A percentile compares a stretch with the other conserved stretches of the same genome.
Evolutionary conservation across 2,329 filamentous ascomycete species (phyloP).

Genomic region (Fusarium keratoplasticum): DNA sequence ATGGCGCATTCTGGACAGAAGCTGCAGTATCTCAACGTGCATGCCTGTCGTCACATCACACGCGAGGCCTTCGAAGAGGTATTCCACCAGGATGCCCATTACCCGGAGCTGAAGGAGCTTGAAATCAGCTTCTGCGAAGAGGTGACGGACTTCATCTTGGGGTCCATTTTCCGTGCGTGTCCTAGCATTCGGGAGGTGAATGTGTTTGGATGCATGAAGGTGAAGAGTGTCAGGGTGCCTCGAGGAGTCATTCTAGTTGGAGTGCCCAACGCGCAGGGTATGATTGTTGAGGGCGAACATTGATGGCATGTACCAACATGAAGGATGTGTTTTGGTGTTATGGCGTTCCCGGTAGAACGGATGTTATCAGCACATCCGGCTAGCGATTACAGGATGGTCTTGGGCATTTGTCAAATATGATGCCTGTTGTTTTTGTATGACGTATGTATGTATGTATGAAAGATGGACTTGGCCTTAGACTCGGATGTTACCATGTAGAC

Average conservation of each 20-base stretch:
- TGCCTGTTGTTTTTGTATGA: constrained; percentile 1
- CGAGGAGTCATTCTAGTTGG: constrained; percentile 67
- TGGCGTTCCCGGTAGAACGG: constrained; percentile 1
- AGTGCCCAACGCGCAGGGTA: constrained; percentile 68
- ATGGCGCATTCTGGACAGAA: constrained; percentile 83
- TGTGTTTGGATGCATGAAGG: constrained; percentile 75
- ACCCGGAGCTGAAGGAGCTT: constrained; percentile 76
- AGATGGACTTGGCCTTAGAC: not conserved
- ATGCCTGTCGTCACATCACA: constrained; percentile 85
- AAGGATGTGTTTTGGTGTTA: constrained; percentile 7
- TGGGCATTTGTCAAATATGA: constrained; percentile 2
- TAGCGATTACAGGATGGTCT: not conserved
- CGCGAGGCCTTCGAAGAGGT: constrained; percentile 77
- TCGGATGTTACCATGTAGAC: not conserved
- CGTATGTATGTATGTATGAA: not conserved
- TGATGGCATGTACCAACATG: constrained; percentile 16
- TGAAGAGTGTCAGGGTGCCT: constrained; percentile 65
- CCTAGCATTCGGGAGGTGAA: constrained; percentile 70
- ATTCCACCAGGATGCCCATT: constrained; percentile 71
- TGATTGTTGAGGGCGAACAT: constrained; percentile 64
- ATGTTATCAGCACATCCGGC: not conserved
- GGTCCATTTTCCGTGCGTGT: constrained; percentile 72
- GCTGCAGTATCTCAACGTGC: constrained; percentile 78
- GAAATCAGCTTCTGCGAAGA: constrained; percentile 82
- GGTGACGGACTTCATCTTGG: constrained; percentile 73